Evolutionary conservation across 2,329 filamentous ascomycete genomes (phyloP), one percentile per base, ranked within the genome.

Genomic region (Furcasterigmium furcatum): DNA sequence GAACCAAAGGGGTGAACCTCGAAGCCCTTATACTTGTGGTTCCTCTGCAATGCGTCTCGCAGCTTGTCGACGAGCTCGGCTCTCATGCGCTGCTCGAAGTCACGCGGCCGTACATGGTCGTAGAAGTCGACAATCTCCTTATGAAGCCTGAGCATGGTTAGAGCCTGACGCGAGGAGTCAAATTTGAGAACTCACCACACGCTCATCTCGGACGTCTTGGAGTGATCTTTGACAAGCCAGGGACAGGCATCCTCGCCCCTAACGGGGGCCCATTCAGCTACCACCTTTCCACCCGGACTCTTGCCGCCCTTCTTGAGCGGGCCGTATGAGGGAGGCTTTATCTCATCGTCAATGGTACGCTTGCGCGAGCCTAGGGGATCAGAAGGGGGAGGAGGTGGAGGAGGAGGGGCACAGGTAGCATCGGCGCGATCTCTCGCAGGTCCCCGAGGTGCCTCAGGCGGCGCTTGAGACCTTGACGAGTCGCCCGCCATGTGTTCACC

Each of bases 91-190:
- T 91, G 77, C 65, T 99, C 94, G 56, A 87, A 94, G 3, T 79
- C 66, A 38, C 80, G 78, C 3, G 94, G 94, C 51, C 79, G 82
- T 25, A 96, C 86, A 62, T 85, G 95, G 29, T 91, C 75, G 62
- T 91, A 95, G 61, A 96, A 97, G 56, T 95, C 88, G 24, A 87
- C 71, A 36, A 97, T 84, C 65, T 99, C 94, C 58, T 91, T 89
- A 64, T 97, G 91, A 21, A 99, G 71, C 64, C 88, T 91, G 25
- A 19, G 10, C 9, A 19, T 10, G 21, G 41, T 32, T 9, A 38
- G n/a, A n/a, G n/a, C n/a, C n/a, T n/a, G n/a, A n/a, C n/a, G n/a
- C n/a, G n/a, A n/a, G n/a, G n/a, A n/a, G n/a, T n/a, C n/a, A n/a
- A n/a, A n/a, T n/a, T 20, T 3, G n/a, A 14, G 24, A 42, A 61